Base-by-base conservation (phyloP, 306 rosid genomes). In the Vigna trinervia region DNA sequence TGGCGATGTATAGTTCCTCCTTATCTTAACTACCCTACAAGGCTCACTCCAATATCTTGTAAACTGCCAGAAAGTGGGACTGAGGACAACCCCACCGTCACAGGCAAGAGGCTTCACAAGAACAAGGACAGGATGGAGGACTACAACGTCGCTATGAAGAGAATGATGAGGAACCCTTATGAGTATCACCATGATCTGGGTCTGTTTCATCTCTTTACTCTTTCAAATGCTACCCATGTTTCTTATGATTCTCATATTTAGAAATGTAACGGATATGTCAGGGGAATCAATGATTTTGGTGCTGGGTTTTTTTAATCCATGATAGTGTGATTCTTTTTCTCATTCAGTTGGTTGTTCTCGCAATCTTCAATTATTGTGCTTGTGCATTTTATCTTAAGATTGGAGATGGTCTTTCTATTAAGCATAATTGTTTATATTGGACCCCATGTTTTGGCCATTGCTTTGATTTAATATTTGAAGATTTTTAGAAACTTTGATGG, bases 151-250 rank as follows among this genome's bases (percentile, higher is more conserved):
- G 91, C 97, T 30, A 95, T 90, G 98, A 95, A 82, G 90, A 85
- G 65, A 78, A 95, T 92, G 98, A 95, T 88, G 98, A 92, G 90
- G 76, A 95, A 82, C 77, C 98, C 98, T 59, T 92, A 87, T 46
- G 98, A 95, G 84, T 95, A 95, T 85, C 97, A 95, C 36, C 98
- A 95, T 62, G 96, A 95, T 85, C 86, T 92, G 59, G 97, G 97
- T 95, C 78, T 74, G 97, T 88, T 73, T 74, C 90, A 38, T 82
- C 60, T 82, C 6, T 36, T 28, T 71, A 14, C 69, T 64, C 6
- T 43, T 3, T 47, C 54, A 56, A 73, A 74, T 58, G 75, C 41
- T 65, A 28, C 50, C 22, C 11, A 8, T 46, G 50, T 34, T 36
- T 47, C 28, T 36, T 73, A n/a, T 65, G 38, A 26, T 73, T 20